Conservation (phyloP, 2,329 filamentous ascomycete species). For the Coniochaeta hoffmannii region DNA sequence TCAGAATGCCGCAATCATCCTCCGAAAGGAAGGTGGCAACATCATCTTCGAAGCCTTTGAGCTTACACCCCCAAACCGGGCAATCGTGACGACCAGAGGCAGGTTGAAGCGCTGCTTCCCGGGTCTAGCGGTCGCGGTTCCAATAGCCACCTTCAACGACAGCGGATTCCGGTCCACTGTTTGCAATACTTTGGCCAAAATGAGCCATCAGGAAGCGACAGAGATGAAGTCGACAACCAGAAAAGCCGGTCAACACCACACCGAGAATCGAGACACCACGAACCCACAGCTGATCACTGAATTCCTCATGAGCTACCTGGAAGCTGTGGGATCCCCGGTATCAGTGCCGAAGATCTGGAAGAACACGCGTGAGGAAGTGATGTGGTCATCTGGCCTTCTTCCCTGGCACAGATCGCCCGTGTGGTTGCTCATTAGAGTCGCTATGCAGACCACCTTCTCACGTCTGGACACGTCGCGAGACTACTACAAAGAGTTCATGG, state of each 20-base stretch:
- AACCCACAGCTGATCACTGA: conserved; percentile 45
- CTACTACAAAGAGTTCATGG: conserved; percentile 45
- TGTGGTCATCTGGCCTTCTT: conserved; percentile 23
- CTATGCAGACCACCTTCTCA: conserved; percentile 7
- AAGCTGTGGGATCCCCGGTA: conserved; percentile 24
- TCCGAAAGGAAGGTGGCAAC: conserved; percentile 11
- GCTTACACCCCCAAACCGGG: conserved; percentile 18
- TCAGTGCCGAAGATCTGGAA: conserved; percentile 33
- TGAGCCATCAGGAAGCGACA: conserved; percentile 18
- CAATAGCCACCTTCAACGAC: conserved; percentile 6
- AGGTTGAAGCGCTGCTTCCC: conserved; percentile 23
- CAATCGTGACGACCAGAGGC: conserved; percentile 19
- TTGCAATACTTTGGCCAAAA: conserved; percentile 15
- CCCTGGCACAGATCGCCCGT: conserved; percentile 11
- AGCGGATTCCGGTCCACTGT: conserved; percentile 14
- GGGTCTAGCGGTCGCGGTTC: conserved; percentile 13
- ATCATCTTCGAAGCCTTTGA: conserved; percentile 26
- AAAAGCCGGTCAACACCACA: conserved; percentile 28
- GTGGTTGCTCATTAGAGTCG: conserved; percentile 9
- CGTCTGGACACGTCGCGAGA: neutral
- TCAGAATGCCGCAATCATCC: conserved; percentile 28
- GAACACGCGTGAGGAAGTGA: conserved; percentile 45
- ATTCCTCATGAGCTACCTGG: conserved; percentile 31
- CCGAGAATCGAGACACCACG: conserved; percentile 39
- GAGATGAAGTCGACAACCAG: conserved; percentile 12